Percentiles rank a stretch among this genome's conserved stretches.
Evolutionary conservation across 371 early-diverging fungal genomes (phyloP).

Genomic region (Mortierella sp.): DNA sequence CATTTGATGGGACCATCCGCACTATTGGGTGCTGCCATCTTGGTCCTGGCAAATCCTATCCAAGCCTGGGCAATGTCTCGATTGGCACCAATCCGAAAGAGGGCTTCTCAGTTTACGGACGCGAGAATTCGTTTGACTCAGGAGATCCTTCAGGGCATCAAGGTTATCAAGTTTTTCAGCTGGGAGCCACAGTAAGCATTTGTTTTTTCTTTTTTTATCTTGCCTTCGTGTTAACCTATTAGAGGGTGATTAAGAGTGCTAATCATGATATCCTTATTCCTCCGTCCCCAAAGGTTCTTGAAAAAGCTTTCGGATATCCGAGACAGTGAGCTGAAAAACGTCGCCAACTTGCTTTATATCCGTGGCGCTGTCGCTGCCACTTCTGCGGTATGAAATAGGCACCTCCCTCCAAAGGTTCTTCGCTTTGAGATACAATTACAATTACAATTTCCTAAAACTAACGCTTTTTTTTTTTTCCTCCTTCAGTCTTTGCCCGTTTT

Average conservation of each 20-base stretch:
- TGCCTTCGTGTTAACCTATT: too few relatives aligned
- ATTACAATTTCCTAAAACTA: neutral
- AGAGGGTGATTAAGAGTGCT: neutral
- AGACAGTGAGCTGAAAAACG: conserved; percentile 24
- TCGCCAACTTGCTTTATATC: conserved; percentile 29
- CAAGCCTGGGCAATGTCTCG: conserved; percentile 53
- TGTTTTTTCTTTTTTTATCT: neutral
- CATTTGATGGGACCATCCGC: conserved; percentile 66
- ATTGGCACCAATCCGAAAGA: conserved; percentile 46
- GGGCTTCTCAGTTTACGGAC: conserved; percentile 59
- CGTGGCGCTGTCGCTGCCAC: conserved; percentile 52
- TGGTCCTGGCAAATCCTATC: conserved; percentile 54
- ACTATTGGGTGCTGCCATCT: conserved; percentile 64
- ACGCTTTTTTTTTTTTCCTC: conserved; percentile 27
- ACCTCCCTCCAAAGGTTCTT: too few relatives aligned
- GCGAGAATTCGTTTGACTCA: conserved; percentile 57
- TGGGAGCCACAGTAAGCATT: conserved; percentile 62
- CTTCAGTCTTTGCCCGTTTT: conserved; percentile 66
- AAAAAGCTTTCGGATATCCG: conserved; percentile 39
- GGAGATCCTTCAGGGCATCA: conserved; percentile 60
- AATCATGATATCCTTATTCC: neutral
- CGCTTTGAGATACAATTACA: too few relatives aligned
- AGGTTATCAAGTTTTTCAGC: conserved; percentile 66
- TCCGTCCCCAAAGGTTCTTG: conserved; percentile 17
- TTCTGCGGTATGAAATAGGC: conserved; percentile 33